Percentiles rank a stretch among this genome's conserved stretches.
These are phyloP conservation scores for Diaporthe citrichinensis DNA, from an alignment of 2,329 filamentous ascomycete genomes.

Conservation along the genomic window DNA sequence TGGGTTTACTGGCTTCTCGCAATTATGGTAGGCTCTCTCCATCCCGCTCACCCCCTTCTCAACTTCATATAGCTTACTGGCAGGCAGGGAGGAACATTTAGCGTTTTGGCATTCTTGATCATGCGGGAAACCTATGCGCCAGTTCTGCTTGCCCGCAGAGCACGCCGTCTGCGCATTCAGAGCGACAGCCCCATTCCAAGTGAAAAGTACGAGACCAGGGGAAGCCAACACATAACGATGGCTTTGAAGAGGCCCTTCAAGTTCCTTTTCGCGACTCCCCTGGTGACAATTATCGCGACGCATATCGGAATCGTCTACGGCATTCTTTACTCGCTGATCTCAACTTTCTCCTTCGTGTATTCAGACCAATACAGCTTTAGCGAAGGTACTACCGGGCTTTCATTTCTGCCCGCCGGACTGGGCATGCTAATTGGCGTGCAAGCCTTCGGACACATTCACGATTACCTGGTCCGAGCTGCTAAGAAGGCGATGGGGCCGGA, in stretches of 20 bases:
- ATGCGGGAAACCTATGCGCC: slow-evolving; percentile 60
- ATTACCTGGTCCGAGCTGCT: slow-evolving; percentile 45
- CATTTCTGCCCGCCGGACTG: slow-evolving; percentile 67
- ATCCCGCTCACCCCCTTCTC: background rate
- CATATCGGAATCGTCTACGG: slow-evolving; percentile 70
- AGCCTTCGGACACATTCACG: slow-evolving; percentile 40
- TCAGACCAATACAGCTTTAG: slow-evolving; percentile 64
- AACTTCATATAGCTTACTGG: background rate
- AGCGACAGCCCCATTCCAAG: slow-evolving; percentile 53
- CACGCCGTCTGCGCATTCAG: slow-evolving; percentile 56
- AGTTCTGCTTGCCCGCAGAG: slow-evolving; percentile 58
- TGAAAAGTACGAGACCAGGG: slow-evolving; percentile 57
- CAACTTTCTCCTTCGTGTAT: slow-evolving; percentile 68
- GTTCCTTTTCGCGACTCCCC: slow-evolving; percentile 68
- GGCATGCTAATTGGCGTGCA: slow-evolving; percentile 59
- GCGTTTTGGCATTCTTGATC: slow-evolving; percentile 54
- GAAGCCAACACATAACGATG: background rate
- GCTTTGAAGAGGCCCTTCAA: slow-evolving; percentile 55
- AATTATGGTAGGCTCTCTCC: slow-evolving; percentile 46
- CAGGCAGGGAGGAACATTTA: slow-evolving; percentile 47
- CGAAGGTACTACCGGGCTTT: slow-evolving; percentile 58
- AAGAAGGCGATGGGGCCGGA: slow-evolving; percentile 43
- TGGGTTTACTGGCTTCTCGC: slow-evolving; percentile 65
- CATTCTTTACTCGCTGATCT: slow-evolving; percentile 68
- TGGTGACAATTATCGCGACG: slow-evolving; percentile 63